Conservation (phyloP, 352 stramenopile genomes). For the Achlya hypogyna region DNA sequence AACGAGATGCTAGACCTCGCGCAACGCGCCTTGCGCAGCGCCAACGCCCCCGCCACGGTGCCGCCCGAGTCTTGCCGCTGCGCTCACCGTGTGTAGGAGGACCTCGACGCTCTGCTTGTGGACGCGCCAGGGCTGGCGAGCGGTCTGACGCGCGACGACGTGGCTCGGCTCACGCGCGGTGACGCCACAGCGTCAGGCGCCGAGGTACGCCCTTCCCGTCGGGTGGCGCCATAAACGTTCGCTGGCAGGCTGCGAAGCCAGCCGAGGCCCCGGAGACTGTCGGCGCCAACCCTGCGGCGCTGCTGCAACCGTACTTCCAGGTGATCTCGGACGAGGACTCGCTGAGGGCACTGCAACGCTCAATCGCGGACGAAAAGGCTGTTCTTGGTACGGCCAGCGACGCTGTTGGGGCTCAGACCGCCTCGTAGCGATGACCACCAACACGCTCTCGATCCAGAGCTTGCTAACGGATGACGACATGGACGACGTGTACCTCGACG, state of each 20-base stretch:
- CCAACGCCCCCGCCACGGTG: slow-evolving; percentile 23
- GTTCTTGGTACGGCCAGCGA: neutral
- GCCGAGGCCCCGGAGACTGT: slow-evolving; percentile 27
- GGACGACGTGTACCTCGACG: neutral
- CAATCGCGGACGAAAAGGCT: slow-evolving; percentile 56
- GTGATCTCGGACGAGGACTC: slow-evolving; percentile 43
- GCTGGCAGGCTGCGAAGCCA: slow-evolving; percentile 1
- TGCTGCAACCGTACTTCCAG: slow-evolving; percentile 65
- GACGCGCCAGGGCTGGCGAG: slow-evolving; percentile 42
- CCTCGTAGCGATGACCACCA: slow-evolving; percentile 1
- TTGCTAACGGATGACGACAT: neutral
- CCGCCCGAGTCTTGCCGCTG: slow-evolving; percentile 15
- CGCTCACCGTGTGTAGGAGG: slow-evolving; percentile 2
- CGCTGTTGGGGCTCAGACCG: no score
- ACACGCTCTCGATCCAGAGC: slow-evolving; percentile 3
- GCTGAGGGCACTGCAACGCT: slow-evolving; percentile 40
- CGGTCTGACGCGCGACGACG: slow-evolving; percentile 42
- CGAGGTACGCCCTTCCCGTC: neutral
- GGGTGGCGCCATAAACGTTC: neutral
- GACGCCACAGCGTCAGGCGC: neutral
- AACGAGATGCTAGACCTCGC: slow-evolving; percentile 18
- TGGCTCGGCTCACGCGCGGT: slow-evolving; percentile 8
- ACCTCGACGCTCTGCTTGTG: slow-evolving; percentile 39
- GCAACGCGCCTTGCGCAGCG: slow-evolving; percentile 29
- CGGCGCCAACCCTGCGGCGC: slow-evolving; percentile 37